These are phyloP conservation scores for Ilyonectria sp. DNA, from an alignment of 2,329 filamentous ascomycete species.

Conservation along the genomic window DNA sequence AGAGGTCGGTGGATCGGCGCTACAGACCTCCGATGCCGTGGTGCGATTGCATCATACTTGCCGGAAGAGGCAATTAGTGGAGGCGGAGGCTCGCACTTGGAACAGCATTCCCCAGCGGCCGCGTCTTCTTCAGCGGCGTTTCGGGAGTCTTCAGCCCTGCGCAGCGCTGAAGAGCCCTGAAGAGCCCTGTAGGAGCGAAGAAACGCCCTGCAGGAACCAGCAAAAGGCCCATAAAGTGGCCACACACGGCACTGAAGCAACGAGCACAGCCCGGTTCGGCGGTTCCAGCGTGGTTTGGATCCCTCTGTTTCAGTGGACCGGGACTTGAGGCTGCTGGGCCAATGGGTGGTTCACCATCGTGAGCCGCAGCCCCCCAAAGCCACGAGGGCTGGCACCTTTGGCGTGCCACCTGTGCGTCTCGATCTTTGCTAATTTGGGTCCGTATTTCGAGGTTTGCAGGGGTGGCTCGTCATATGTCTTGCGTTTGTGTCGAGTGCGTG, in stretches of 20 bases:
- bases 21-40: neutral
- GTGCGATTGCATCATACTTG: constrained; percentile 17
- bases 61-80: constrained; percentile 5
- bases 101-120: neutral
- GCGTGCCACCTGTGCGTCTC: neutral
- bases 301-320: too few relatives aligned
- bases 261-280: too few relatives aligned
- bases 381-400: neutral
- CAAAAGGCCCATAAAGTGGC: neutral
- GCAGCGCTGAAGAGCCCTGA: neutral
- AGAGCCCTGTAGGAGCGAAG: neutral
- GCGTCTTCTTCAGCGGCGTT: neutral
- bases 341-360: neutral
- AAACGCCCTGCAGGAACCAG: neutral
- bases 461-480: neutral
- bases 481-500: neutral
- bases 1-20: constrained; percentile 2
- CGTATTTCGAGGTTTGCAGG: neutral
- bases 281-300: too few relatives aligned
- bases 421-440: constrained; percentile 1
- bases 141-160: neutral
- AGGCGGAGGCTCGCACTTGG: neutral
- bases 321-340: neutral
- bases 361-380: constrained; percentile 1
- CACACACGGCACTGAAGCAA: too few relatives aligned